Base-by-base conservation (phyloP, 164 flowering plant genomes). In the Aristolochia contorta region DNA sequence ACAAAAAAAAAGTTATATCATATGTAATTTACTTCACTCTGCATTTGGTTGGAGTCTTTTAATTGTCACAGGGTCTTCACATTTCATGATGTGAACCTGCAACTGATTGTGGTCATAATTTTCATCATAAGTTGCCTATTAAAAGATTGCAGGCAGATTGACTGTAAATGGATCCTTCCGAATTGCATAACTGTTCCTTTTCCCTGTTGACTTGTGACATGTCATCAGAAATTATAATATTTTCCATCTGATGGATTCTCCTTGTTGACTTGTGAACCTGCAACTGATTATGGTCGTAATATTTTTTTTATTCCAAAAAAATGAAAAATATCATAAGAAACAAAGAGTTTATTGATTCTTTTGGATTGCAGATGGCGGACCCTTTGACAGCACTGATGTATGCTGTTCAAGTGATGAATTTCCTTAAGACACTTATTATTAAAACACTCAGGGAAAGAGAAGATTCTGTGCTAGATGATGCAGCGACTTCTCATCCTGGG, bases 321-420 rank as follows among this genome's bases (percentile, higher is more conserved):
- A 8, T 30, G 27, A 19, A 16, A 24, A n/a, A 56, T 1, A 0
- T 58, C 18, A 10, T 51, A 4, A 45, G 22, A 27, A 45, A 16
- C 25, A 8, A 10, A 58, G 33, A 45, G 12, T 24, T 58, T 30
- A 58, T 14, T 46, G 20, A 27, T 20, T 50, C 16, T 20, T 18
- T 51, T 19, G 25, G 57, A 33, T 57, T 78, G 77, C 80, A 88
- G 96, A 88, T 88, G 92, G 86, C 81, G 16, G 96, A 88, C 74
- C 96, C 96, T 47, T 77, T 88, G 64, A 85, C 88, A 48, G 92
- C 96, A 52, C 57, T 88, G 77, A 86, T 85, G 90, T 84, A 88
- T 67, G 92, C 89, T 5, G 96, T 85, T 50, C 96, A 87, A 81
- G 91, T 87, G 60, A 85, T 87, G 95, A 87, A 87, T 72, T 87